Evolutionary conservation across 805 yeast genomes (phyloP).

Genomic region (Hanseniaspora taiwanica): DNA sequence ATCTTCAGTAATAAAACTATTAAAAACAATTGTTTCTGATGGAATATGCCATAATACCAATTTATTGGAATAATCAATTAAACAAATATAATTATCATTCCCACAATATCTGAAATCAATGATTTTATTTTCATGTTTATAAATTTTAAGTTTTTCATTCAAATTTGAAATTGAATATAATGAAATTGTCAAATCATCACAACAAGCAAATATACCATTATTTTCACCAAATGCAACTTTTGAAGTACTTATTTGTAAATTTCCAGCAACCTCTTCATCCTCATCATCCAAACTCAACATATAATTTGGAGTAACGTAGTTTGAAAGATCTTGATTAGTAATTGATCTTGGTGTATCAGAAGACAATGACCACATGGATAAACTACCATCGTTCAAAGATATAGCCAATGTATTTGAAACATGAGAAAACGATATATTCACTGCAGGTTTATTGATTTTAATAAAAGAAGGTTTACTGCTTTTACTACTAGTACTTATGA

Average conservation of each 20-base stretch:
- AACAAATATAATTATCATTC: not conserved
- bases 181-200: not conserved
- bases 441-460: not conserved
- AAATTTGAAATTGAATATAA: not conserved
- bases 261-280: constrained; percentile 33
- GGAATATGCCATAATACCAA: constrained; percentile 1
- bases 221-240: constrained; percentile 1
- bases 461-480: not conserved
- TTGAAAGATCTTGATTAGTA: constrained; percentile 17
- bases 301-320: constrained; percentile 4
- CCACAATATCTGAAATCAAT: not conserved
- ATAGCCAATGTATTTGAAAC: constrained; percentile 37
- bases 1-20: constrained; percentile 4
- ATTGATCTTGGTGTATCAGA: constrained; percentile 42
- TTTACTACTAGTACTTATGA: not conserved
- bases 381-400: constrained; percentile 45
- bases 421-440: not conserved
- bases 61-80: not conserved
- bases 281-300: constrained; percentile 21
- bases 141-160: not conserved
- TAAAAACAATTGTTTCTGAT: constrained; percentile 3
- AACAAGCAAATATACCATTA: constrained; percentile 1
- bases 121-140: not conserved
- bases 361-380: constrained; percentile 37
- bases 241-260: not conserved